Percentiles rank a stretch among this genome's conserved stretches.
phyloP scores from a whole-genome alignment of 805 yeast genomes.

The Kluyveromyces aestuarii region DNA sequence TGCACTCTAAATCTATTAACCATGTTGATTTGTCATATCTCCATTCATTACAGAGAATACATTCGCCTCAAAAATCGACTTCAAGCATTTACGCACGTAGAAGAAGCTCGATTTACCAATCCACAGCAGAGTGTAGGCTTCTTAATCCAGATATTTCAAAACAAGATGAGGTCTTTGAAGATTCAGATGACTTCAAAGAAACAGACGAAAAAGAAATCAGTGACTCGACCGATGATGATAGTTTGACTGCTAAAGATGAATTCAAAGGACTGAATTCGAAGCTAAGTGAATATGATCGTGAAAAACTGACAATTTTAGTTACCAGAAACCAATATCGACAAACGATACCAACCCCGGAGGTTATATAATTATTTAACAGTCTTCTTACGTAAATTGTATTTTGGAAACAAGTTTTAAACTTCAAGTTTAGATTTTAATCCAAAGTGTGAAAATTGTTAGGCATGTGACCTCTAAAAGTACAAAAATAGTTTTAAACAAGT shows the following conservation, averaged over 20 bases:
- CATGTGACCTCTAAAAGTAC: too few relatives aligned
- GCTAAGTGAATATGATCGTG: slow-evolving; percentile 29
- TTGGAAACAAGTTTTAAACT: background rate
- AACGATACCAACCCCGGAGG: background rate
- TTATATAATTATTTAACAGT: background rate
- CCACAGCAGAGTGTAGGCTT: background rate
- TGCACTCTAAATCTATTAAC: slow-evolving; percentile 1
- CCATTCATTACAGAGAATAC: slow-evolving; percentile 21
- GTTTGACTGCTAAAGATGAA: slow-evolving; percentile 5
- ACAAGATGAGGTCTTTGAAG: background rate
- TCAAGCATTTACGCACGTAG: slow-evolving; percentile 6
- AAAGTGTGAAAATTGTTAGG: too few relatives aligned
- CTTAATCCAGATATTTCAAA: background rate
- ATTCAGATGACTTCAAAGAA: background rate
- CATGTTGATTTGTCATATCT: slow-evolving; percentile 24
- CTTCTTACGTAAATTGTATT: background rate
- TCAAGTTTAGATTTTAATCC: background rate
- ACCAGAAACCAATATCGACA: slow-evolving; percentile 1
- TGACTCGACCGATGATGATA: background rate
- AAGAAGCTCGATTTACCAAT: slow-evolving; percentile 5
- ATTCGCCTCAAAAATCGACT: slow-evolving; percentile 26
- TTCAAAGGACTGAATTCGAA: background rate
- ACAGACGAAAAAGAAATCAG: background rate
- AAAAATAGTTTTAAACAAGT: too few relatives aligned
- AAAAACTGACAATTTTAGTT: slow-evolving; percentile 24